Percentiles rank a stretch among this genome's conserved stretches.
Evolutionary conservation across 805 yeast genomes (phyloP).

Genomic region (Millerago galiae): DNA sequence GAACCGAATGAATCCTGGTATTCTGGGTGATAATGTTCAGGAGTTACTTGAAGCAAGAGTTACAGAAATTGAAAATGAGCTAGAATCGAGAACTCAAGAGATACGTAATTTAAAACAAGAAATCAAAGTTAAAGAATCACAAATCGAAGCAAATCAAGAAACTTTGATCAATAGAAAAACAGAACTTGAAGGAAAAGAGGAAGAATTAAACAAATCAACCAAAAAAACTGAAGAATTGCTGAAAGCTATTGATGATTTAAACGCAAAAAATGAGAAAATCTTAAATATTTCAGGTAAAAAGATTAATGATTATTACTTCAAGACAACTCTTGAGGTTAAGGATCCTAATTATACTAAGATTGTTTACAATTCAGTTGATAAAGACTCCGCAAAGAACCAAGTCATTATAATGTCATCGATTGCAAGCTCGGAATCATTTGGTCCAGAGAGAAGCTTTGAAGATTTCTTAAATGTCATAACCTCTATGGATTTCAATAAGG

Average conservation of each 20-base stretch:
- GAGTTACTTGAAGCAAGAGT: too few species aligned
- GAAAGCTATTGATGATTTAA: neutral
- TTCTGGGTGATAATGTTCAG: too few species aligned
- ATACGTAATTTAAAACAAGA: too few species aligned
- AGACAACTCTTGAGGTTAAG: neutral
- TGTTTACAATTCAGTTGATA: neutral
- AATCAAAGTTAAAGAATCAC: too few species aligned
- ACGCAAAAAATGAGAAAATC: neutral
- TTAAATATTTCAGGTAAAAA: neutral
- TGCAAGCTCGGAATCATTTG: slow-evolving; percentile 30
- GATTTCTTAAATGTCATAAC: slow-evolving; percentile 29
- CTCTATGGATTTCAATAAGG: slow-evolving; percentile 21
- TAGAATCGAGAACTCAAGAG: too few species aligned
- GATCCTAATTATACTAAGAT: neutral
- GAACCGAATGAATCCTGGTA: too few species aligned
- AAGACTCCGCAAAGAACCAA: slow-evolving; percentile 9
- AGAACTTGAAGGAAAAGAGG: neutral
- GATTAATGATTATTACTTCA: too few species aligned
- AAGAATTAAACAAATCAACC: neutral
- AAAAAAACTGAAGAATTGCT: neutral
- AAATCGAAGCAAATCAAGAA: too few species aligned
- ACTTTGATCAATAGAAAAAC: too few species aligned
- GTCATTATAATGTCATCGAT: slow-evolving; percentile 16
- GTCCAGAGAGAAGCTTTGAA: slow-evolving; percentile 26
- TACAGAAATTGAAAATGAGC: too few species aligned